Conservation (phyloP, 805 yeast species). For the Myxozyma udenii region DNA sequence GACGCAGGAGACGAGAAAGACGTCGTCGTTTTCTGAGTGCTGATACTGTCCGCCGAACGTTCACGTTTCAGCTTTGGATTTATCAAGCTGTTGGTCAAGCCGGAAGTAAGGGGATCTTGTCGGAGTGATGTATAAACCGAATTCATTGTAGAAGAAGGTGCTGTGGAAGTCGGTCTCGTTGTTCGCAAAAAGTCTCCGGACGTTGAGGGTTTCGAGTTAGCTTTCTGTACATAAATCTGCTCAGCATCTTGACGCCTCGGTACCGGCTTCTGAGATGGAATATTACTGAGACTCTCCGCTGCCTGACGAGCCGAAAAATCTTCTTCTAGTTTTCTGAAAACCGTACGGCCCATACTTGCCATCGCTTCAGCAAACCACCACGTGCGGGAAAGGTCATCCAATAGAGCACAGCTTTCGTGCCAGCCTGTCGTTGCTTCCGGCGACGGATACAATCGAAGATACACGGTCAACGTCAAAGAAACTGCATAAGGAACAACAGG, state of each 20-base stretch:
- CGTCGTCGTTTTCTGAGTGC: background rate
- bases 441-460: slow-evolving; percentile 36
- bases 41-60: background rate
- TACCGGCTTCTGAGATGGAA: too few relatives aligned
- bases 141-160: background rate
- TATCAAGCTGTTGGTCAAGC: too few relatives aligned
- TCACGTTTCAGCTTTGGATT: background rate
- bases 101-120: background rate
- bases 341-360: slow-evolving; percentile 38
- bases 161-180: background rate
- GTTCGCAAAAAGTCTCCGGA: too few relatives aligned
- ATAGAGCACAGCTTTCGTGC: slow-evolving; percentile 34
- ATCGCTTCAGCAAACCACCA: slow-evolving; percentile 43
- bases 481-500: slow-evolving; percentile 40
- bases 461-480: slow-evolving; percentile 40
- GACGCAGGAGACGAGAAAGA: background rate
- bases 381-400: slow-evolving; percentile 34
- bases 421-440: slow-evolving; percentile 35
- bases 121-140: background rate
- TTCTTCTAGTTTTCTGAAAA: slow-evolving; percentile 32
- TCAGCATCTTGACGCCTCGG: too few relatives aligned
- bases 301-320: slow-evolving; percentile 14
- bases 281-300: background rate
- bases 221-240: too few relatives aligned
- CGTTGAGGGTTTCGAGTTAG: too few relatives aligned